Percentiles rank a stretch among this genome's conserved stretches.
These are phyloP conservation scores for Lactarius hatsudake DNA, from an alignment of 768 basidiomycete species.

Conservation along the genomic window DNA sequence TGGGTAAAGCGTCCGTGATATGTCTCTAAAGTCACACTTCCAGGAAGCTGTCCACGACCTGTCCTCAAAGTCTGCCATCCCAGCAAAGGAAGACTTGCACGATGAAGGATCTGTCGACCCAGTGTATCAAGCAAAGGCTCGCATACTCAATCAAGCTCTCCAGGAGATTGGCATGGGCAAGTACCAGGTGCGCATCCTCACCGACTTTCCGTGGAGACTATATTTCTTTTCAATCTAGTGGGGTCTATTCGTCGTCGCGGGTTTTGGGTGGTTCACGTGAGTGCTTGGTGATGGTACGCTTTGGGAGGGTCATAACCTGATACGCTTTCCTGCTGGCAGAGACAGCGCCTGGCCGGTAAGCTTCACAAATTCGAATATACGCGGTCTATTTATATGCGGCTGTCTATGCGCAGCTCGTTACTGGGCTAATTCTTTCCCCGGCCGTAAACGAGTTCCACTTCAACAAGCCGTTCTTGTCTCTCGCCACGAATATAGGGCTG, in stretches of 20 bases:
- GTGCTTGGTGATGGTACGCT: conserved; percentile 30
- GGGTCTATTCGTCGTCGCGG: conserved; percentile 61
- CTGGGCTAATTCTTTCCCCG: conserved; percentile 47
- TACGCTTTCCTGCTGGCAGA: conserved; percentile 34
- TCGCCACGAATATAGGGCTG: conserved; percentile 53
- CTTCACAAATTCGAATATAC: not conserved
- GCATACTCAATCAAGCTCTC: conserved; percentile 55
- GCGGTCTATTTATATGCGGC: not conserved
- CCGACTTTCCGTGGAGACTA: not conserved
- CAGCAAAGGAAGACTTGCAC: conserved; percentile 15
- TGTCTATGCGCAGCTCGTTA: conserved; percentile 35
- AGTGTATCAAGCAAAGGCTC: conserved; percentile 56
- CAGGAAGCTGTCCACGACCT: not conserved
- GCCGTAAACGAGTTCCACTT: conserved; percentile 49
- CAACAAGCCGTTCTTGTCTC: conserved; percentile 46
- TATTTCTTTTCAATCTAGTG: conserved; percentile 40
- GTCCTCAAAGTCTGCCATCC: not conserved
- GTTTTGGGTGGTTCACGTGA: conserved; percentile 76
- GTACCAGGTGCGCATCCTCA: conserved; percentile 48
- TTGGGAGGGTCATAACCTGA: not conserved
- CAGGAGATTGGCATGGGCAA: conserved; percentile 72
- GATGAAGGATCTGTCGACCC: conserved; percentile 44
- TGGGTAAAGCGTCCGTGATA: not conserved
- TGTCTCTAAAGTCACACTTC: conserved; percentile 5
- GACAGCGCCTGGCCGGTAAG: conserved; percentile 74